Evolutionary conservation across 768 basidiomycete genomes (phyloP), one percentile per base, ranked within the genome.

Genomic region (Psilocybe sp.): DNA sequence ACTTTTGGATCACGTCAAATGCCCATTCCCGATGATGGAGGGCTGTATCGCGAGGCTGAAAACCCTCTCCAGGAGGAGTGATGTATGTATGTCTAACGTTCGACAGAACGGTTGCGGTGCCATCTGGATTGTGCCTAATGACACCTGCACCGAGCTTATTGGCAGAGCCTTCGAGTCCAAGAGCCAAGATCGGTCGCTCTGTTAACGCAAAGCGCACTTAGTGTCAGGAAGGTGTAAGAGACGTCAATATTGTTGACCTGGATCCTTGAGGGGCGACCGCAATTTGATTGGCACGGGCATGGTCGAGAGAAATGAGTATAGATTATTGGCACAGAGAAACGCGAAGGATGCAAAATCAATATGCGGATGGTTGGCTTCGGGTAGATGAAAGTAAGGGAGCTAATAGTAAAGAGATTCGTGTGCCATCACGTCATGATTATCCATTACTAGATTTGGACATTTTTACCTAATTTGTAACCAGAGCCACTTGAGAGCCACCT

Each of bases 51-150:
- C 89, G 78, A 10, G 97, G 97, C 44, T 96, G 83, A 64, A 99
- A 99, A 0, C 97, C 97, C 71, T 98, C 93, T 2, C 97, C 97
- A 3, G 96, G 92, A 5, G 97, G 97, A 2, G 97, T 98, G 58
- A 98, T 90, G 66, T 98, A 98, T n/a, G 97, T 99, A 61, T 98
- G 97, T 55, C 97, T 81, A 54, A 98, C 76, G 60, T 99, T 99
- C 18, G 93, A 89, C 5, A 98, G 78, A 12, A 98, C 91, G 18
- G 74, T 72, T 1, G 86, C 81, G 31, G 83, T 80, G 18, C 87
- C 85, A 64, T 92, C 79, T 18, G 81, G 74, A 14, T 76, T 74
- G 63, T 99, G 97, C 58, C 81, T 81, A 68, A 98, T 91, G 43
- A 98, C 75, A 9, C 97, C 97, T 15, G 88, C 91, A 10, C 97